Evolutionary conservation across 208 protist genomes (phyloP), one percentile per base, ranked within the genome.

Genomic region (Trypanosoma scelopori): DNA sequence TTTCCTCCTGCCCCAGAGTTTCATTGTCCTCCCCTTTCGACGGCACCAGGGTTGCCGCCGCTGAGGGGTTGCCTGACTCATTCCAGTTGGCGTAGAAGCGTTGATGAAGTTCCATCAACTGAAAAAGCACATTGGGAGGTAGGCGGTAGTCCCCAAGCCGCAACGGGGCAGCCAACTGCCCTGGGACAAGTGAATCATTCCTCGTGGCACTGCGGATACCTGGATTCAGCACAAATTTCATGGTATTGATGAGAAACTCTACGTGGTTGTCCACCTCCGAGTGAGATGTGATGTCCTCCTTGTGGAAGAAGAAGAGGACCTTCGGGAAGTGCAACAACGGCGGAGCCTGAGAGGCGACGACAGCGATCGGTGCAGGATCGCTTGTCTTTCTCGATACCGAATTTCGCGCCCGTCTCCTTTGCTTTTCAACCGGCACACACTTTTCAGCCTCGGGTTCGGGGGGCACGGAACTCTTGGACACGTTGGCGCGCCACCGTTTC

Each of bases 71-170:
- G 1, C 11, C 47, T 20, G 18, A 12, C 25, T 66, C 45, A 51
- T 55, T 66, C 67, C 67, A 73, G 18, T 32, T 48, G 22, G 30
- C 18, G 2, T 66, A 42, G 35, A 73, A 85, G 22, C 41, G 69
- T 23, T 82, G 63, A 59, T 82, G 60, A 23, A 76, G 69, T 23
- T 67, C 55, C 7, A 80, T 58, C 41, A 93, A 77, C n/a, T 68
- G 69, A 7, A 35, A 39, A 42, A 73, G 72, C 22, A 56, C 52
- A 5, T 69, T 46, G 9, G 73, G 57, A 3, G 82, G 32, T 1
- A 89, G 76, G 25, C 78, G 77, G 62, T 91, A 91, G 69, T 94
- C 87, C 32, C 74, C 60, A 3, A 94, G 62, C 20, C 78, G 75
- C 46, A 91, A 72, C 25, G 84, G 84, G 22, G 78, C 13, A 5